Evolutionary conservation across 1,139 yeast genomes (phyloP).

Genomic region (Kurtzmaniella quercitrusa): DNA sequence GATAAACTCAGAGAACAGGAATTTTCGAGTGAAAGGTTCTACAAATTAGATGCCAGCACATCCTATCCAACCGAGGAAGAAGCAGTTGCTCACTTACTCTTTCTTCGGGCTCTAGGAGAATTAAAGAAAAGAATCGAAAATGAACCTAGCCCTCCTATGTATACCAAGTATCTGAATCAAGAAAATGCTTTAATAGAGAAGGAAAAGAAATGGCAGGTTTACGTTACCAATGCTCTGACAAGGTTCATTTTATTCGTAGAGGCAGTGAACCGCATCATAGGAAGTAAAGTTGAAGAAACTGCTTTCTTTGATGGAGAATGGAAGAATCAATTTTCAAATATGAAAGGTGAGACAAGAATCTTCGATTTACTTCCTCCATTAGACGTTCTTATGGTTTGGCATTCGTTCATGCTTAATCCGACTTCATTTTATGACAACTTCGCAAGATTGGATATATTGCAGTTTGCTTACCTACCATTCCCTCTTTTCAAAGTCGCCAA

Average conservation of each 20-base stretch:
- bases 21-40: too few species aligned
- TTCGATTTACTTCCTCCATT: conserved; percentile 21
- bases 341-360: too few species aligned
- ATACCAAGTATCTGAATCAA: not conserved
- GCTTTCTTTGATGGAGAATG: not conserved
- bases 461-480: conserved; percentile 20
- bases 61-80: conserved; percentile 14
- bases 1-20: too few species aligned
- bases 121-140: conserved; percentile 15
- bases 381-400: conserved; percentile 33
- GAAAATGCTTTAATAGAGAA: conserved; percentile 7
- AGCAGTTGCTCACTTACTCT: conserved; percentile 26
- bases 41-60: too few species aligned
- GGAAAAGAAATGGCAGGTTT: conserved; percentile 7
- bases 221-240: not conserved
- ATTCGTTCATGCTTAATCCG: conserved; percentile 16
- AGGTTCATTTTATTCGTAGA: not conserved
- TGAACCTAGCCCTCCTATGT: not conserved
- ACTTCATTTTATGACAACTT: conserved; percentile 24
- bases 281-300: not conserved
- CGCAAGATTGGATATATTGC: conserved; percentile 17
- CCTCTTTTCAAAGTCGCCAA: conserved; percentile 20
- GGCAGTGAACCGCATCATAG: not conserved
- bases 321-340: too few species aligned
- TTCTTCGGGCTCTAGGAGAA: conserved; percentile 23